Percentiles rank a stretch among this genome's conserved stretches.
These are phyloP conservation scores for Anthracocystis panici-leucophaei DNA, from an alignment of 1,284 basidiomycete species.

Conservation along the genomic window DNA sequence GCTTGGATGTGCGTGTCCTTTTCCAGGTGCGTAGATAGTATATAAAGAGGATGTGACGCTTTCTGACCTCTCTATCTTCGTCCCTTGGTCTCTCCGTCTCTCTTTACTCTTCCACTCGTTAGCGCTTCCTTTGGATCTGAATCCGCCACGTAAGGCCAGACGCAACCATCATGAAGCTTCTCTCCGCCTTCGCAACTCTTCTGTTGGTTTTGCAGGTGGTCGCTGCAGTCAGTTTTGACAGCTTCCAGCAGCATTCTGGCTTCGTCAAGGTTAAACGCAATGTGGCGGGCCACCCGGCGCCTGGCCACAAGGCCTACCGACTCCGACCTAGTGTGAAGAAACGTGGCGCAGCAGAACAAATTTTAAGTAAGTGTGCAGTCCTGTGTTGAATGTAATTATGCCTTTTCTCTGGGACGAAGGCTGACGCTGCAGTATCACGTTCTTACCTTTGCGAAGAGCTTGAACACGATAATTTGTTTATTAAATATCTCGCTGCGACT, in stretches of 20 bases:
- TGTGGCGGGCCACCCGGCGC: background rate
- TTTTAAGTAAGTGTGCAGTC: background rate
- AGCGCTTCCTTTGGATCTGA: background rate
- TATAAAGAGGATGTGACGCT: background rate
- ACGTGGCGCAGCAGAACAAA: too few relatives aligned
- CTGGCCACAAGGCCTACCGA: background rate
- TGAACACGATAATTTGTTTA: too few relatives aligned
- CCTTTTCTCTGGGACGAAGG: too few relatives aligned
- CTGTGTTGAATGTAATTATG: too few relatives aligned
- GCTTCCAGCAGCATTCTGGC: conserved; percentile 4
- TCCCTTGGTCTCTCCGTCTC: background rate
- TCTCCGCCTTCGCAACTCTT: conserved; percentile 10
- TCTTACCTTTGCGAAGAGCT: too few relatives aligned
- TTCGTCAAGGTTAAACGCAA: conserved; percentile 21
- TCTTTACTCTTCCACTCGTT: background rate
- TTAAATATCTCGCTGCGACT: too few relatives aligned
- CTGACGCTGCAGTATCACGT: too few relatives aligned
- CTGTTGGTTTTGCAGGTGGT: conserved; percentile 20
- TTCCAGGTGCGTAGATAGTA: background rate
- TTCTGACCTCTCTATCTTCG: background rate
- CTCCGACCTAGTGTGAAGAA: conserved; percentile 3
- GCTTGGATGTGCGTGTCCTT: background rate
- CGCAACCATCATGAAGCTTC: conserved; percentile 16
- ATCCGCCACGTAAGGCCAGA: background rate
- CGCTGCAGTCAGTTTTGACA: conserved; percentile 6